Percentiles rank a stretch among this genome's conserved stretches.
Evolutionary conservation across 352 stramenopile genomes (phyloP).

Genomic region (Globisporangium cederbergense): DNA sequence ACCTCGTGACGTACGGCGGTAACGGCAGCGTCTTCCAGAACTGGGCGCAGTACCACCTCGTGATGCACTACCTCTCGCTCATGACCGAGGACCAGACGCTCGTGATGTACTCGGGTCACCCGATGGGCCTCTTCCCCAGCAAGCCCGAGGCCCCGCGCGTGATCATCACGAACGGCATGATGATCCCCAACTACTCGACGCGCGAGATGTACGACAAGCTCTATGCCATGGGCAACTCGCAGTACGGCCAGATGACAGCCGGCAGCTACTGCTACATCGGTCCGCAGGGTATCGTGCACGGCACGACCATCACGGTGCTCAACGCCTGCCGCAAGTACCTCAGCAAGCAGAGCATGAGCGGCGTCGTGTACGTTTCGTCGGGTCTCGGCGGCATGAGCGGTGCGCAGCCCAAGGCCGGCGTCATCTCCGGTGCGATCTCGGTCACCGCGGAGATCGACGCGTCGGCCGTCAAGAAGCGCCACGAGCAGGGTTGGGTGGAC

Average conservation of each 20-base stretch:
- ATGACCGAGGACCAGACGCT: constrained; percentile 89
- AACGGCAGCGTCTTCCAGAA: constrained; percentile 90
- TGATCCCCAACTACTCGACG: constrained; percentile 89
- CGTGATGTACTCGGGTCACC: constrained; percentile 89
- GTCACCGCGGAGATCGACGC: constrained; percentile 62
- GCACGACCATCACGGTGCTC: constrained; percentile 88
- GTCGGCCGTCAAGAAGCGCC: too few species aligned
- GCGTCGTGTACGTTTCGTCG: constrained; percentile 84
- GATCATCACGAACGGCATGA: constrained; percentile 88
- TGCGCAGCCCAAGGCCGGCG: constrained; percentile 78
- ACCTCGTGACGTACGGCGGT: constrained; percentile 88
- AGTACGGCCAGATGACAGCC: constrained; percentile 90
- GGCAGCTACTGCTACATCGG: constrained; percentile 92
- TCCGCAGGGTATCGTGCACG: constrained; percentile 88
- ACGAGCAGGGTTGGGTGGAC: too few species aligned
- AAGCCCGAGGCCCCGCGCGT: constrained; percentile 71
- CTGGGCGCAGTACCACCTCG: constrained; percentile 87
- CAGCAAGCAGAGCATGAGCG: constrained; percentile 53
- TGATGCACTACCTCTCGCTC: constrained; percentile 85
- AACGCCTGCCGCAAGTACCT: constrained; percentile 90
- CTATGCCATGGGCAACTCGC: constrained; percentile 83
- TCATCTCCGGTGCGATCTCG: constrained; percentile 85
- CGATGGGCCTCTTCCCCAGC: constrained; percentile 82
- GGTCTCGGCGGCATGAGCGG: constrained; percentile 87
- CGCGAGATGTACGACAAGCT: constrained; percentile 86